Evolutionary conservation across 176 grass and related monocot species (phyloP), one percentile per base, ranked within the genome.

Genomic region (Avena eriantha): DNA sequence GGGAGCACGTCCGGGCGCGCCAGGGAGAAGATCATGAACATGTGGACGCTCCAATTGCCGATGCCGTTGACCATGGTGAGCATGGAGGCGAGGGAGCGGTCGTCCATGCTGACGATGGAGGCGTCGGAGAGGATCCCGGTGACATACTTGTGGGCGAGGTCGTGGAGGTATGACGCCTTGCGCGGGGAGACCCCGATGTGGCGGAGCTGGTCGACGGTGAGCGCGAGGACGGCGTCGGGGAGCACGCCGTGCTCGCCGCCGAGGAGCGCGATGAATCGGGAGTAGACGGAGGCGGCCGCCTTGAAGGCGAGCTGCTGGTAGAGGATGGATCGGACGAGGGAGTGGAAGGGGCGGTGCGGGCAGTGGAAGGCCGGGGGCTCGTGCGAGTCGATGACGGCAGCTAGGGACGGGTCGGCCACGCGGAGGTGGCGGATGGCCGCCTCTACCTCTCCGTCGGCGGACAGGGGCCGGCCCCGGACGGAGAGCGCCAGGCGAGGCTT

Each of bases 21-120:
- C 2, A 99, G 90, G 41, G 94, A 94, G 80, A 96, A 99, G 46
- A 99, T 99, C 97, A 99, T 99, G 89, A 99, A 99, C 97, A 99
- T 99, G 77, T 99, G 97, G 64, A 99, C 97, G 24, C 92, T 96
- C 97, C 97, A 99, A 5, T 90, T 85, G 46, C 97, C 97, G 67
- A 99, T 94, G 41, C 97, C 97, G 79, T 92, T 98, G 75, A 98
- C 96, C 96, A 96, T 98, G 83, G 96, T 98, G 11, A 98, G 88
- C 96, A 98, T 99, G 68, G 94, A 70, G 76, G 95, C 95, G 59
- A 99, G 92, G 33, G 93, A 95, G 2, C 93, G 90, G 82, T 98
- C 96, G n/a, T 98, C 96, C 96, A 98, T 98, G 81, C 68, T 69
- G 39, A 98, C 75, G 29, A 98, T 89, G 69, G 82, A 19, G 82